phyloP scores from a whole-genome alignment of 805 yeast genomes.

The Lipomyces yamadae region DNA sequence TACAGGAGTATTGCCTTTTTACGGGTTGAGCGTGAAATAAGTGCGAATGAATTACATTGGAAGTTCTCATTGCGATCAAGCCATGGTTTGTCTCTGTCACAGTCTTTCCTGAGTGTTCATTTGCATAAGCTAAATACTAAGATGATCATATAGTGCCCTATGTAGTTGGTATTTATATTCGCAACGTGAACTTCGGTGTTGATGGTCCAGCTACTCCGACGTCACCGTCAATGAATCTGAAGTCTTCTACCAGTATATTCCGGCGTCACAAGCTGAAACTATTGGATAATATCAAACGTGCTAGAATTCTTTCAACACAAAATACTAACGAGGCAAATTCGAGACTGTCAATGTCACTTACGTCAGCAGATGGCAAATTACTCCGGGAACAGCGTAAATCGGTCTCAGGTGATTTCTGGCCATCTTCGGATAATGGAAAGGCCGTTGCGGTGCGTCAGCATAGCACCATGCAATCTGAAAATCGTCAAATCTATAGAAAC shows the following conservation, averaged over 20 bases:
- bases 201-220: not conserved
- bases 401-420: not conserved
- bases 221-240: constrained; percentile 1
- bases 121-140: not conserved
- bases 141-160: not conserved
- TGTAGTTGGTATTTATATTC: not conserved
- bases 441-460: not conserved
- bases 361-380: too few species aligned
- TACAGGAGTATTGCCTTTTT: not conserved
- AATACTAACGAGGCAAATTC: not conserved
- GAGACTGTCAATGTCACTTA: too few species aligned
- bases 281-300: not conserved
- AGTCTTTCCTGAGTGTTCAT: not conserved
- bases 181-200: not conserved
- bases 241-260: not conserved
- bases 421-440: not conserved
- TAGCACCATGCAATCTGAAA: not conserved
- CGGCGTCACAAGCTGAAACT: not conserved
- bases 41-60: not conserved
- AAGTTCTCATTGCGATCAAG: not conserved
- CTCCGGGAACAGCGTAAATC: too few species aligned
- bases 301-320: not conserved
- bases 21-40: not conserved
- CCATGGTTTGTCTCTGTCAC: constrained; percentile 1
- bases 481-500: not conserved